phyloP scores from a whole-genome alignment of 2,329 filamentous ascomycete genomes.

The Fusarium sp. region DNA sequence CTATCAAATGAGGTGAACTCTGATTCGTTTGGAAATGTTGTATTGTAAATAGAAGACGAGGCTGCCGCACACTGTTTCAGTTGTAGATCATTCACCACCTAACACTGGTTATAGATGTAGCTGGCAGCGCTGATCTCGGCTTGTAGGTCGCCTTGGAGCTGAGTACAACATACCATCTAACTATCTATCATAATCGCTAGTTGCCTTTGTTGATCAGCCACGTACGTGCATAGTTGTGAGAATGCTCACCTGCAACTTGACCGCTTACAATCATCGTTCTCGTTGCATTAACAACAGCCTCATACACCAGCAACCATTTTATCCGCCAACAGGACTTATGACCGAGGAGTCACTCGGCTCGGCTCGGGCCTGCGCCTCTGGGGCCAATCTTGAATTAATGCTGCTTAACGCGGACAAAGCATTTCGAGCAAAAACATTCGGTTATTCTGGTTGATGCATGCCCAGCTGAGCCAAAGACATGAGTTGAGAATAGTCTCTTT shows the following conservation, averaged over 20 bases:
- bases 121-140: background rate
- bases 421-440: too few relatives aligned
- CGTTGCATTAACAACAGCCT: background rate
- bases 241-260: slow-evolving; percentile 7
- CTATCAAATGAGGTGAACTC: too few relatives aligned
- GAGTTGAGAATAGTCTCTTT: too few relatives aligned
- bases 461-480: background rate
- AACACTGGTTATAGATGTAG: too few relatives aligned
- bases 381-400: too few relatives aligned
- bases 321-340: background rate
- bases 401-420: too few relatives aligned
- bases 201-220: too few relatives aligned
- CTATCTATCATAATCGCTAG: too few relatives aligned
- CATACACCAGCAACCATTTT: background rate
- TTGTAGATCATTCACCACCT: background rate
- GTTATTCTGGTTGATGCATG: too few relatives aligned
- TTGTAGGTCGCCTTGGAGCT: background rate
- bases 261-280: background rate
- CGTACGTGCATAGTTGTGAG: background rate
- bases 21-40: background rate
- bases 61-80: background rate
- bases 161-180: too few relatives aligned
- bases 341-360: slow-evolving; percentile 25
- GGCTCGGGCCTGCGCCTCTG: slow-evolving; percentile 9
- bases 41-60: slow-evolving; percentile 5